Percentiles rank a stretch among this genome's conserved stretches.
Evolutionary conservation across 768 basidiomycete species (phyloP).

Genomic region (Russula virescens): DNA sequence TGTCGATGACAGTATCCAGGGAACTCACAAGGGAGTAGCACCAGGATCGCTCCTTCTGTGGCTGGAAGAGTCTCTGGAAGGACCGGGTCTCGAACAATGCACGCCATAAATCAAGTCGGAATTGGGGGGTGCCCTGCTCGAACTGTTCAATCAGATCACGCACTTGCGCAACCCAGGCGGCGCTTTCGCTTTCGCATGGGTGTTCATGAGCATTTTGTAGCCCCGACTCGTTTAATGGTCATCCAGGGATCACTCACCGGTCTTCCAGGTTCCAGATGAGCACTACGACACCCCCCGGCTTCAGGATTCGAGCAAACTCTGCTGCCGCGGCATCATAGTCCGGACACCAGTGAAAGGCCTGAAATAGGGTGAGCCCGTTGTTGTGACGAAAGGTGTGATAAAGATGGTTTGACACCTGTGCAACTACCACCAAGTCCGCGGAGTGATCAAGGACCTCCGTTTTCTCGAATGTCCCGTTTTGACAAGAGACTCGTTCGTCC

Average conservation of each 20-base stretch:
- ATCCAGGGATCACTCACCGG: constrained; percentile 37
- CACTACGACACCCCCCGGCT: constrained; percentile 62
- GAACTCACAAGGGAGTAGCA: constrained; percentile 47
- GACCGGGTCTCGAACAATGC: constrained; percentile 55
- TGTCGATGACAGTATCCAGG: constrained; percentile 51
- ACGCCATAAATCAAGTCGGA: constrained; percentile 71
- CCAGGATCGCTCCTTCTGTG: constrained; percentile 54
- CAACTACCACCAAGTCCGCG: constrained; percentile 76
- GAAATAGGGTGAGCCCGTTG: constrained; percentile 7
- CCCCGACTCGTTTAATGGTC: neutral
- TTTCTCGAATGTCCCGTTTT: constrained; percentile 66
- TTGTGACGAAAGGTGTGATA: constrained; percentile 3
- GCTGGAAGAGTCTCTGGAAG: constrained; percentile 56
- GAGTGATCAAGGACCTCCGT: constrained; percentile 57
- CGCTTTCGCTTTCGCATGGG: constrained; percentile 40
- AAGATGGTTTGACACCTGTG: constrained; percentile 48
- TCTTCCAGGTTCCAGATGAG: constrained; percentile 93
- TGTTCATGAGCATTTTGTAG: neutral
- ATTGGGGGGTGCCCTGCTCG: constrained; percentile 77
- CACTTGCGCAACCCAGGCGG: constrained; percentile 69
- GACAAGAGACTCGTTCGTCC: constrained; percentile 47
- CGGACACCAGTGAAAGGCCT: constrained; percentile 95
- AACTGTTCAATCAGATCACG: constrained; percentile 63
- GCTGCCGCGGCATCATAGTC: constrained; percentile 63
- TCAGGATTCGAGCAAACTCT: constrained; percentile 79